Base-by-base conservation (phyloP, 768 basidiomycete species). In the Ramaria sp. region DNA sequence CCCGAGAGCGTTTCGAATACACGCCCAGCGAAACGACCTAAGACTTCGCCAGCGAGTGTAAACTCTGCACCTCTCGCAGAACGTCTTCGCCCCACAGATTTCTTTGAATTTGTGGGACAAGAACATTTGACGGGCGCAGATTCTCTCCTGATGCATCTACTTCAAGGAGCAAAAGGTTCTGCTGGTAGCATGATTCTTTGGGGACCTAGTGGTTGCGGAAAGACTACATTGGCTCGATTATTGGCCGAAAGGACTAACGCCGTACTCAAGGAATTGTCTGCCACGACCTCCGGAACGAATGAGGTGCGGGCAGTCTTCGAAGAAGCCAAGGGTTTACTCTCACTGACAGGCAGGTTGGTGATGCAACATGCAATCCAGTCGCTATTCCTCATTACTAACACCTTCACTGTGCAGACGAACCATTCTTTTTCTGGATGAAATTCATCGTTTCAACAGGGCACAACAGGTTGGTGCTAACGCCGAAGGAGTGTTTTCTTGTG, bases 401-500 rank as follows among this genome's bases (percentile, higher is more conserved):
- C 43, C 64, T 24, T 48, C 12, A 42, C 61, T 38, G 34, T 52
- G 15, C 57, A 88, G 85, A 61, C 75, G 76, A 58, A 92, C 88
- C 0, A 69, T 88, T 25, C 62, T 92, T 13, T 92, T 91, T 66
- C 66, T 91, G 53, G 90, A 93, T 61, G 89, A 92, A 66, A 81
- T 92, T 13, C 89, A 90, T 67, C 79, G 86, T 0, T 88, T 86
- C 62, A 85, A 78, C 63, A 83, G 78, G 60, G 69, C 77, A 7
- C 82, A 85, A 57, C 85, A 88, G 67, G 83, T 82, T 27, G 49
- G 55, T 30, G 13, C 55, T 24, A 61, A 50, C 6, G 18, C 3
- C 44, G 3, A 22, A 20, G 1, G 4, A 55, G n/a, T 30, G 22
- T 37, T 28, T 10, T 18, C 43, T 41, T 52, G 20, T 39, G 28